Evolutionary conservation across 2,329 filamentous ascomycete species (phyloP).

Genomic region (Bisporella sp.): DNA sequence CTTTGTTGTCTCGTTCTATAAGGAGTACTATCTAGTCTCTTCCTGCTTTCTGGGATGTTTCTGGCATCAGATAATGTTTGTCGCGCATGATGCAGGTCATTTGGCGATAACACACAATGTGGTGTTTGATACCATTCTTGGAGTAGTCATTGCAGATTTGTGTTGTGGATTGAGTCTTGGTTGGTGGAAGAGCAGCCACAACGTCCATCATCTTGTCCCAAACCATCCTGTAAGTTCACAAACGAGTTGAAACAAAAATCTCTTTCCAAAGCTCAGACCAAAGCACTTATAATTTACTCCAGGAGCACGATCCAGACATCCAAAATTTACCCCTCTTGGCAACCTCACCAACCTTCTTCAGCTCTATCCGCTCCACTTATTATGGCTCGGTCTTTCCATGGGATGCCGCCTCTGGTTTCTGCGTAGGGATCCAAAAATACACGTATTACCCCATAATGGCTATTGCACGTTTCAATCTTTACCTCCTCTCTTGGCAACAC

Average conservation of each 20-base stretch:
- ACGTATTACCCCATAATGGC: conserved; percentile 63
- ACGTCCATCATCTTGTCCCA: conserved; percentile 60
- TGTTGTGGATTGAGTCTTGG: conserved; percentile 59
- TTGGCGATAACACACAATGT: conserved; percentile 56
- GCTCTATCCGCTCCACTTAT: conserved; percentile 55
- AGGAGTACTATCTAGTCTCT: conserved; percentile 50
- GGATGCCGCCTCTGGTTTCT: conserved; percentile 51
- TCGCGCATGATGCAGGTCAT: conserved; percentile 59
- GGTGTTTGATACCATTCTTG: conserved; percentile 50
- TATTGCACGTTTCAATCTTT: conserved; percentile 67
- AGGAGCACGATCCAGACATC: conserved; percentile 48
- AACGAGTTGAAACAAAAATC: not conserved
- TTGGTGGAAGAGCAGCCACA: conserved; percentile 66
- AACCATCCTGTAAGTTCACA: conserved; percentile 41
- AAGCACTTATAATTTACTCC: not conserved
- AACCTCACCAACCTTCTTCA: conserved; percentile 58
- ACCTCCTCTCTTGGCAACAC: conserved; percentile 59
- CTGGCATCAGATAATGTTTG: conserved; percentile 66
- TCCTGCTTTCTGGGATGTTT: conserved; percentile 54
- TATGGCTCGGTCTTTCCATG: conserved; percentile 56
- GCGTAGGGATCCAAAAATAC: conserved; percentile 56
- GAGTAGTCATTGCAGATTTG: conserved; percentile 56
- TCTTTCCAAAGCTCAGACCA: not conserved
- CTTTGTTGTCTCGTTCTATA: conserved; percentile 39
- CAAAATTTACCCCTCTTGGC: conserved; percentile 66